Evolutionary conservation across 202 grass and related monocot genomes (phyloP), one percentile per base, ranked within the genome.

Genomic region (Setaria italica): DNA sequence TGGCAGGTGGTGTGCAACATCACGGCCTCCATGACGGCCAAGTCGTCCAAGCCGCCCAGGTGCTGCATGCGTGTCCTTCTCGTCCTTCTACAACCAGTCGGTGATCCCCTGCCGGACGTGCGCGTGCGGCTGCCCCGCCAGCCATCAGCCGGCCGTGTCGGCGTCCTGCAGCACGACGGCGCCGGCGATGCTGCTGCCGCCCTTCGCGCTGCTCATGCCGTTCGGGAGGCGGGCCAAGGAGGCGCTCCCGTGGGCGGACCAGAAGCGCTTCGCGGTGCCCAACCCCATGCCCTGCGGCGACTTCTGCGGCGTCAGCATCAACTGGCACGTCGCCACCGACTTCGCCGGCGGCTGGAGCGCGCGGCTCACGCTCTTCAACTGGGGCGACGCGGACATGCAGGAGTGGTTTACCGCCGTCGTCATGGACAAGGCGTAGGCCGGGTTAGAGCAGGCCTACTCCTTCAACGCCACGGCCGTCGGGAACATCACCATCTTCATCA

Each of bases 11-110:
- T 39, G 37, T 39, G 37, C 37, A 39, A 39, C 37, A 39, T 39
- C 37, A 39, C 37, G 37, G 5, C 37, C 37, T 39, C 37, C 37
- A 39, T 4, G 37, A 39, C 37, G 37, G 4, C 37, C 37, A 35
- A 35, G 34, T 3, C 34, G 10, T 6, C 89, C 17, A 82, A 10
- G 81, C 35, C 42, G 55, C 91, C 90, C 49, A 85, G 85, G 7
- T 97, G 92, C 68, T 97, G 94, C 81, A 25, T 25, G 25, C 25
- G 92, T 97, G 3, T 92, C 94, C 80, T 97, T 94, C 78, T 97
- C 94, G 0, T 45, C 86, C 10, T 97, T 81, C 71, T 91, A 84
- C 94, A 94, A 97, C 56, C 86, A 94, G 43, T 97, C 94, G 33
- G 88, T 97, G 81, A 33, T 97, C 78, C 94, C 94, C 34, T 97